phyloP scores from a whole-genome alignment of 73 alveolate species.

The Paramecium primaurelia region DNA sequence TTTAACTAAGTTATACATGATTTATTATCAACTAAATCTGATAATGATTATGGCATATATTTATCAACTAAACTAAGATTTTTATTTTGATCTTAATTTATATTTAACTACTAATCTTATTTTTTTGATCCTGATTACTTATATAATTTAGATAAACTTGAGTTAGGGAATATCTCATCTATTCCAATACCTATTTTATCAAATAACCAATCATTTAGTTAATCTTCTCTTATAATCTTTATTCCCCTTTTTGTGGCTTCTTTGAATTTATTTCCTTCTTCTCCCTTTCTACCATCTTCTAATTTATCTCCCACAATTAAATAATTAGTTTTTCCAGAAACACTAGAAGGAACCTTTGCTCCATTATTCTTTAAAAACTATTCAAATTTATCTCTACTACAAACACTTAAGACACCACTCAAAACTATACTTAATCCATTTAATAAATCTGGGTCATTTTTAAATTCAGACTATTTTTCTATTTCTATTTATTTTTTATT shows the following conservation, averaged over 20 bases:
- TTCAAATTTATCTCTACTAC: conserved; percentile 69
- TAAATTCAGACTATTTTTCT: background rate
- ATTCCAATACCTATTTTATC: conserved; percentile 65
- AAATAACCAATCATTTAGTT: conserved; percentile 74
- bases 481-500: background rate
- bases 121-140: background rate
- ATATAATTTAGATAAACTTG: background rate
- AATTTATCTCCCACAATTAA: conserved; percentile 85
- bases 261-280: conserved; percentile 89
- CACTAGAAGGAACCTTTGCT: conserved; percentile 79
- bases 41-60: conserved; percentile 78
- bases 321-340: conserved; percentile 87
- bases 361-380: conserved; percentile 67
- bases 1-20: conserved; percentile 76
- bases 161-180: conserved; percentile 45
- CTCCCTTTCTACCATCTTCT: conserved; percentile 97
- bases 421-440: conserved; percentile 87
- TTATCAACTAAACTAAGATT: conserved; percentile 81
- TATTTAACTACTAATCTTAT: background rate
- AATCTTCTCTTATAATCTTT: conserved; percentile 73
- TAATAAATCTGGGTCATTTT: conserved; percentile 13
- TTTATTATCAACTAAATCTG: conserved; percentile 91
- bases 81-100: background rate
- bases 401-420: conserved; percentile 80
- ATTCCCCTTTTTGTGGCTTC: conserved; percentile 77